Evolutionary conservation across 176 grass and related monocot species (phyloP).

Genomic region (Oryza australiensis): DNA sequence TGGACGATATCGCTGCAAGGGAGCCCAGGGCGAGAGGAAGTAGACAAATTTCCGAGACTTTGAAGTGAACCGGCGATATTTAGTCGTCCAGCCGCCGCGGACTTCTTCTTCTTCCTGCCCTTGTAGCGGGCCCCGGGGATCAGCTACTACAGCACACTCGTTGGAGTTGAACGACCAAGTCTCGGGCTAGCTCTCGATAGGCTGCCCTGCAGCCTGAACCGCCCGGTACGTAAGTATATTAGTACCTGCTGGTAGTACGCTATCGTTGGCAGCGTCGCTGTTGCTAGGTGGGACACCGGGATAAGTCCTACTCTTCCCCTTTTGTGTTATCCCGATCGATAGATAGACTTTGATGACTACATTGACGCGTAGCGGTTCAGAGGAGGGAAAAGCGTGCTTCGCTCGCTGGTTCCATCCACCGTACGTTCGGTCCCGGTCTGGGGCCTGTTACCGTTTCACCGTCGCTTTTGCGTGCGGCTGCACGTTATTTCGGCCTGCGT

Average conservation of each 20-base stretch:
- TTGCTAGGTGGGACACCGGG: neutral
- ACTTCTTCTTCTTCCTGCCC: neutral
- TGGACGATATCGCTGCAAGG: conserved; percentile 32
- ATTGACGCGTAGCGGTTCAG: neutral
- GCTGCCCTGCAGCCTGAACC: neutral
- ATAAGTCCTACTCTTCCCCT: neutral
- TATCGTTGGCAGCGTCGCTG: neutral
- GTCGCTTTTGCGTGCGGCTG: conserved; percentile 21
- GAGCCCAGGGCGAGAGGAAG: neutral
- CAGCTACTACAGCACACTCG: neutral
- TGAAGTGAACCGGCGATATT: neutral
- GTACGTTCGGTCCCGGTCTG: neutral
- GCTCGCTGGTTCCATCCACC: neutral
- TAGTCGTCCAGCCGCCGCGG: neutral
- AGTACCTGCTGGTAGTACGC: neutral
- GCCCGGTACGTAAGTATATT: neutral
- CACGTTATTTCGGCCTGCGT: neutral
- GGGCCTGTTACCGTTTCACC: neutral
- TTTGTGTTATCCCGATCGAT: neutral
- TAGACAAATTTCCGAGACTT: conserved; percentile 1
- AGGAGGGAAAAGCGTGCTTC: neutral
- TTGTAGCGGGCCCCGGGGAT: neutral
- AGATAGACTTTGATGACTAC: neutral
- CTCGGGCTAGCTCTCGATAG: neutral
- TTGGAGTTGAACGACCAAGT: conserved; percentile 19